Evolutionary conservation across 352 stramenopile genomes (phyloP), one percentile per base, ranked within the genome.

Genomic region (Globisporangium megalacanthum): DNA sequence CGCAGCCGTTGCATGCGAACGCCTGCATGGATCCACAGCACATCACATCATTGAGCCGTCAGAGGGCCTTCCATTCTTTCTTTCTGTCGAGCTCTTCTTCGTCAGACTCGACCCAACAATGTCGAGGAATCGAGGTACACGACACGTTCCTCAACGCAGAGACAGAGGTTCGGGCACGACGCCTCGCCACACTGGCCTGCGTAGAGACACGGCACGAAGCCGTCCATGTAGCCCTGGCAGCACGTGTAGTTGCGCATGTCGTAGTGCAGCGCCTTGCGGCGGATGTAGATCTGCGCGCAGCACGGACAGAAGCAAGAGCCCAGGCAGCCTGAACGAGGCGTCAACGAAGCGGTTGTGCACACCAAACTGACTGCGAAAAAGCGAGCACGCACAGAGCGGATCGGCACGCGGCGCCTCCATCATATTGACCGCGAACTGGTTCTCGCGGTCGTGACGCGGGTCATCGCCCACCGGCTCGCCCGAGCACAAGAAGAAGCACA

Each of bases 231-330:
- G 10, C 89, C 87, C 70, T 98, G 92, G 68, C 92, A 98, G 70
- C 90, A 97, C 49, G 67, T 75, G 71, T 98, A 98, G 49, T 97
- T 95, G 51, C 60, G 77, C 93, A 96, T 97, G 60, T 96, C 91
- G 22, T 83, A 79, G 66, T 96, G 92, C 8, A 98, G 71, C 36
- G 78, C 92, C 81, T 92, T 97, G 63, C 93, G 79, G 7, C 93
- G 83, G 62, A 98, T 92, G 58, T 92, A 70, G 46, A 96, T 84
- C 63, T 97, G 89, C 55, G 81, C 87, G 67, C 90, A 97, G 60
- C 83, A 95, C 19, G 83, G 86, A 41, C 89, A 97, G 15, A 97
- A 55, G 33, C 82, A 92, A 48, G 82, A 71, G 50, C 63, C 76
- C 70, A 95, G 31, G 54, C 79, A 78, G 62, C 87, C 73, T 84